Evolutionary conservation across 2,329 filamentous ascomycete genomes (phyloP).

Genomic region (Fonsecaea monophora): DNA sequence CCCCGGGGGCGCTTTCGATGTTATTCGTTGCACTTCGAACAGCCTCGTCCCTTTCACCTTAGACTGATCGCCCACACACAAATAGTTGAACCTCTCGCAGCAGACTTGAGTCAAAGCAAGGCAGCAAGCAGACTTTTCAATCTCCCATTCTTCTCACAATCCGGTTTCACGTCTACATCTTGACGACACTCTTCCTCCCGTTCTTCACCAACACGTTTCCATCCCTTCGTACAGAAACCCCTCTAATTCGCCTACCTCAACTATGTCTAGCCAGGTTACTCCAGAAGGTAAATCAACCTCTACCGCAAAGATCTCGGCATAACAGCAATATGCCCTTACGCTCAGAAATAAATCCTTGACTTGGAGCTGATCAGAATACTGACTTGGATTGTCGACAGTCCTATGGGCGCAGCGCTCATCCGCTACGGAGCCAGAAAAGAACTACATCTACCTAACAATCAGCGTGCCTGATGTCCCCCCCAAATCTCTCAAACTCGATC

Average conservation of each 20-base stretch:
- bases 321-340: background rate
- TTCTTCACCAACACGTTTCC: slow-evolving; percentile 18
- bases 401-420: slow-evolving; percentile 98
- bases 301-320: slow-evolving; percentile 34
- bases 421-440: slow-evolving; percentile 77
- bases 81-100: slow-evolving; percentile 17
- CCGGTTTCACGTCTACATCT: slow-evolving; percentile 38
- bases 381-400: slow-evolving; percentile 61
- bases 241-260: slow-evolving; percentile 23
- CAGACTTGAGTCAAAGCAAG: slow-evolving; percentile 13
- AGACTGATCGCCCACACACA: slow-evolving; percentile 27
- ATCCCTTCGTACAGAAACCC: slow-evolving; percentile 18
- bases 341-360: background rate
- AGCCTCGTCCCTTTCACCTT: slow-evolving; percentile 29
- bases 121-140: slow-evolving; percentile 23
- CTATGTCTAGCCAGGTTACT: slow-evolving; percentile 48
- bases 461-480: slow-evolving; percentile 82
- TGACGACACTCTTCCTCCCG: background rate
- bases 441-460: slow-evolving; percentile 94
- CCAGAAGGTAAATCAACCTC: slow-evolving; percentile 54
- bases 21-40: slow-evolving; percentile 39
- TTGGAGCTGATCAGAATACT: slow-evolving; percentile 6
- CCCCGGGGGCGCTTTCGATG: slow-evolving; percentile 31
- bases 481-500: slow-evolving; percentile 78
- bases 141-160: slow-evolving; percentile 35